A percentile compares a stretch with the other conserved stretches of the same genome.
These are phyloP conservation scores for Calonectria pseudoreteaudii DNA, from an alignment of 2,329 filamentous ascomycete species.

Conservation along the genomic window DNA sequence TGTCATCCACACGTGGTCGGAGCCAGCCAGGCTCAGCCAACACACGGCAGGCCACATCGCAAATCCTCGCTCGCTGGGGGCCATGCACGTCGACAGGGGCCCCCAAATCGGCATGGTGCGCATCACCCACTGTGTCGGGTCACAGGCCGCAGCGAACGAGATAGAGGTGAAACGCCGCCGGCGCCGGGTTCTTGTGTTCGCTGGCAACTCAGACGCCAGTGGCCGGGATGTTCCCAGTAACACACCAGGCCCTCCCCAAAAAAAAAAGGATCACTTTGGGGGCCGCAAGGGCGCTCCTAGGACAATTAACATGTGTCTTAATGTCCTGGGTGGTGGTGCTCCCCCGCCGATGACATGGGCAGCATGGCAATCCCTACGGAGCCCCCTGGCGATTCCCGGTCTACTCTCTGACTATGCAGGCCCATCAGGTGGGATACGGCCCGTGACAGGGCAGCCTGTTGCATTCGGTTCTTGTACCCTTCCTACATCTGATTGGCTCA, in stretches of 20 bases:
- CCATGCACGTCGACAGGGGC: constrained; percentile 32
- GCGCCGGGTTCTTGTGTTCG: constrained; percentile 17
- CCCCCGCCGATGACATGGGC: constrained; percentile 9
- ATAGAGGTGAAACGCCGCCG: constrained; percentile 35
- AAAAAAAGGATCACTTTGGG: constrained; percentile 7
- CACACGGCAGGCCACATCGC: constrained; percentile 27
- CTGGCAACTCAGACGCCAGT: constrained; percentile 15
- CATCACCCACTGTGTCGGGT: constrained; percentile 47
- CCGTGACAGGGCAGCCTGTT: constrained; percentile 22
- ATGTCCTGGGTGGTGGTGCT: neutral
- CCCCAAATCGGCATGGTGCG: constrained; percentile 42
- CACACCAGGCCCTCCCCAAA: neutral
- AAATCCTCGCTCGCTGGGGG: constrained; percentile 26
- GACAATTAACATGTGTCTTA: constrained; percentile 12
- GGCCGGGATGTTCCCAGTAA: neutral
- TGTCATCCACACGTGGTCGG: constrained; percentile 41
- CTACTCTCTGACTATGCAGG: constrained; percentile 6
- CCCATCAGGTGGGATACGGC: constrained; percentile 27
- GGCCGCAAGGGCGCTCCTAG: constrained; percentile 24
- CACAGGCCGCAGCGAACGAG: constrained; percentile 29
- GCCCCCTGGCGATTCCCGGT: constrained; percentile 11
- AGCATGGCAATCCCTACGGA: constrained; percentile 18
- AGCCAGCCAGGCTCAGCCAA: constrained; percentile 21
- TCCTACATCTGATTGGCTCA: constrained; percentile 8
- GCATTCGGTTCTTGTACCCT: constrained; percentile 24